These are phyloP conservation scores for Fonsecaea nubica DNA, from an alignment of 2,329 filamentous ascomycete genomes.

Conservation along the genomic window DNA sequence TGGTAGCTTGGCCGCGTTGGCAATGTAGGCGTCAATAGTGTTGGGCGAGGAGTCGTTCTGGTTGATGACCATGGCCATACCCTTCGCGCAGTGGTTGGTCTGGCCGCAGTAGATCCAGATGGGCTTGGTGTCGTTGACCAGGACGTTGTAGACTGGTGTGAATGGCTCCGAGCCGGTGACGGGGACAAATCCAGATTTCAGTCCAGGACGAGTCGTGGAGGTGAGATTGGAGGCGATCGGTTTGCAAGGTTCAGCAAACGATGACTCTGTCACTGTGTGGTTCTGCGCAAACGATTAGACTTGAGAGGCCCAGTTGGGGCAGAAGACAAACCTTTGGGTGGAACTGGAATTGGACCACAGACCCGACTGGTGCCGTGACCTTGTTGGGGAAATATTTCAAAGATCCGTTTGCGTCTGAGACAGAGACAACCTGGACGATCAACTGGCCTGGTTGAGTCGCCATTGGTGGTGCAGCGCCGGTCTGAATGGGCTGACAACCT, in stretches of 20 bases:
- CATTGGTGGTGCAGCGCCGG: slow-evolving; percentile 20
- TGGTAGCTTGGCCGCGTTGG: slow-evolving; percentile 34
- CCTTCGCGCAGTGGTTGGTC: slow-evolving; percentile 73
- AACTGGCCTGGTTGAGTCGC: slow-evolving; percentile 29
- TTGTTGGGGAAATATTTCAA: slow-evolving; percentile 71
- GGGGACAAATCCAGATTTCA: slow-evolving; percentile 64
- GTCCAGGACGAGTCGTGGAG: slow-evolving; percentile 49
- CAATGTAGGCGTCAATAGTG: slow-evolving; percentile 39
- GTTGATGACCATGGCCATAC: slow-evolving; percentile 80
- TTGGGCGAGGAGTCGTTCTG: slow-evolving; percentile 34
- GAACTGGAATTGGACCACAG: slow-evolving; percentile 60
- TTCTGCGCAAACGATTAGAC: slow-evolving; percentile 55
- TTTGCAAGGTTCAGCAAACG: slow-evolving; percentile 72
- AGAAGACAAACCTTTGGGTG: slow-evolving; percentile 50
- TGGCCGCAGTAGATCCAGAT: slow-evolving; percentile 83
- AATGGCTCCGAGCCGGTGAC: slow-evolving; percentile 57
- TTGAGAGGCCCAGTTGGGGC: neutral
- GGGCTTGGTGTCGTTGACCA: slow-evolving; percentile 71
- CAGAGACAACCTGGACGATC: slow-evolving; percentile 69
- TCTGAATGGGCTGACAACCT: slow-evolving; percentile 30
- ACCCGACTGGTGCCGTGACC: slow-evolving; percentile 67
- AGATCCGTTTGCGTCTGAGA: slow-evolving; percentile 61
- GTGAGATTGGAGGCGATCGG: slow-evolving; percentile 63
- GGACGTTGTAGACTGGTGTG: slow-evolving; percentile 73
- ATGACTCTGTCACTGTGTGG: slow-evolving; percentile 80